Base-by-base conservation (phyloP, 2,329 filamentous ascomycete species). In the Sclerotiophoma versabilis region DNA sequence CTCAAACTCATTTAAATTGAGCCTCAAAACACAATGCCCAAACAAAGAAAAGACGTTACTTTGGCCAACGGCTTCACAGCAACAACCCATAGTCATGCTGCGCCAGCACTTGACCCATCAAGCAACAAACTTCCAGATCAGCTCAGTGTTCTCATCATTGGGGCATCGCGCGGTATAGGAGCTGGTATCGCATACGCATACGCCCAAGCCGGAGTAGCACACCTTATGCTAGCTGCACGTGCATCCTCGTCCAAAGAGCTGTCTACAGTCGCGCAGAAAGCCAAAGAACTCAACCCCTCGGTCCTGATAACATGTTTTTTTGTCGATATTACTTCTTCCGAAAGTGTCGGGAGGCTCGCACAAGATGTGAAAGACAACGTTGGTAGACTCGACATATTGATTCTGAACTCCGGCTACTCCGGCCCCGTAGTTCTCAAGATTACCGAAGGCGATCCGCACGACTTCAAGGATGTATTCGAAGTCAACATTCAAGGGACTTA, bases 401-500 rank as follows among this genome's bases (percentile, higher is more conserved):
- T 77, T 39, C 66, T 70, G 37, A 77, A 77, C 41, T 74, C 74
- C 8, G 76, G 74, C 0, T 74, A 71, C 52, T 70, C 73, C 0
- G 74, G 74, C 0, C 69, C 69, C 1, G 66, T 77, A 1, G 70
- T 70, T 2, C 44, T 70, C 12, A 70, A 72, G 38, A 60, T 76
- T 34, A 59, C 68, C n/a, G 59, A 69, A 14, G 75, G 73, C 6
- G 32, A 60, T 5, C 68, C 73, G 4, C 60, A 62, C 12, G 70
- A 74, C 43, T 74, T 75, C 36, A 63, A 69, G 39, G 63, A 67
- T n/a, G 71, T 74, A 0, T 73, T 77, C 17, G 60, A 71, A 25
- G 66, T 76, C 5, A 77, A 77, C 49, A 66, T 71, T 0, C 54
- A 76, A 14, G 75, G 75, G 0, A 74, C 74, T 5, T 77, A 75